A percentile compares a stretch with the other conserved stretches of the same genome.
Evolutionary conservation across 345 rosid species (phyloP).

Genomic region (Cardamine chenopodiifolia): DNA sequence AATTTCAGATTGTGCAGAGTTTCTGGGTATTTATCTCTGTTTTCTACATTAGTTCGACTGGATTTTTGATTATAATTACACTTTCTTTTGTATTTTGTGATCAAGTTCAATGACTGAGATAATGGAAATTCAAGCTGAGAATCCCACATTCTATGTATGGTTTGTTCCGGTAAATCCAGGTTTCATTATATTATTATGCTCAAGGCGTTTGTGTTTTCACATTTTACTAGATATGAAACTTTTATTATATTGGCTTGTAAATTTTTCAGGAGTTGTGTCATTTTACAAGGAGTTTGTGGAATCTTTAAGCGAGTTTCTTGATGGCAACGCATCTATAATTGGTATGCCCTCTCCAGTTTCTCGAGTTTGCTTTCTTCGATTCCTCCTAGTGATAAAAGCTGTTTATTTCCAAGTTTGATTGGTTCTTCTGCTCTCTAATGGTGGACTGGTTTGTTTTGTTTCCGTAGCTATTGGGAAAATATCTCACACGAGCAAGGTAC

Average conservation of each 20-base stretch:
- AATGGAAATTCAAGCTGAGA: slow-evolving; percentile 65
- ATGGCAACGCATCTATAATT: slow-evolving; percentile 61
- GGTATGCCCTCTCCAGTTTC: slow-evolving; percentile 41
- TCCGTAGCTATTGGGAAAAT: slow-evolving; percentile 67
- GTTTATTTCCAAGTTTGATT: neutral
- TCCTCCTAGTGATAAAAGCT: neutral
- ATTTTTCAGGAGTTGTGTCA: slow-evolving; percentile 58
- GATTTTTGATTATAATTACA: slow-evolving; percentile 16
- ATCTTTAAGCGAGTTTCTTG: slow-evolving; percentile 62
- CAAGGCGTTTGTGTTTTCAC: neutral
- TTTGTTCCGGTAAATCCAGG: slow-evolving; percentile 93
- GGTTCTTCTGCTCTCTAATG: slow-evolving; percentile 20
- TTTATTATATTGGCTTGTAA: neutral
- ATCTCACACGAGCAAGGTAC: slow-evolving; percentile 78
- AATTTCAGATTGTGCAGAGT: slow-evolving; percentile 61
- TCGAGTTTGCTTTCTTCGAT: slow-evolving; percentile 6
- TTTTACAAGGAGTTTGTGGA: slow-evolving; percentile 84
- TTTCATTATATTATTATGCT: slow-evolving; percentile 13
- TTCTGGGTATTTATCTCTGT: slow-evolving; percentile 52
- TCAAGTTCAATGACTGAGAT: slow-evolving; percentile 66
- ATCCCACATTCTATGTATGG: slow-evolving; percentile 63
- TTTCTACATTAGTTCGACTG: neutral
- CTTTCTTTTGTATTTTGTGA: slow-evolving; percentile 3
- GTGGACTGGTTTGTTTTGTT: slow-evolving; percentile 3
- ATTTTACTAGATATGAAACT: neutral